Conservation (phyloP, 2,329 filamentous ascomycete species). For the Simplicillium sp. region DNA sequence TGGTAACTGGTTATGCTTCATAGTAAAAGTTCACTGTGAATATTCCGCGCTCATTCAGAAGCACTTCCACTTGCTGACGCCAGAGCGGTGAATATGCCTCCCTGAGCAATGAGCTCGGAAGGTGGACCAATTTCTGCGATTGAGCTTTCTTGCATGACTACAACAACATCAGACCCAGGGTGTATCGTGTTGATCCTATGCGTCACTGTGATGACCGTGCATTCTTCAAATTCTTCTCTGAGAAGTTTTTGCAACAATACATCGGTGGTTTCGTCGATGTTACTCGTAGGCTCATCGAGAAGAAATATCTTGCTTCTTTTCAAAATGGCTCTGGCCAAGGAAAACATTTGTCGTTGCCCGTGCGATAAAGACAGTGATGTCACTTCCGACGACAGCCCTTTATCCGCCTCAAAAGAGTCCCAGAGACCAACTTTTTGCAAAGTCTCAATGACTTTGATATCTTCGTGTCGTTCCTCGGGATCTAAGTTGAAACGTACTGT, state of each 20-base stretch:
- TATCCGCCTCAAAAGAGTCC: not conserved
- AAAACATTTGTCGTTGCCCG: slow-evolving; percentile 6
- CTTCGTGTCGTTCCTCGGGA: slow-evolving; percentile 1
- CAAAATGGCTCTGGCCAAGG: slow-evolving; percentile 1
- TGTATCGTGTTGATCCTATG: slow-evolving; percentile 5
- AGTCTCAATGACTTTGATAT: not conserved
- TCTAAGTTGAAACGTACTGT: not conserved
- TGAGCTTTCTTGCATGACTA: slow-evolving; percentile 2
- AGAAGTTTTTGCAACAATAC: not conserved
- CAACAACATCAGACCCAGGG: slow-evolving; percentile 5
- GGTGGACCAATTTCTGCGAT: slow-evolving; percentile 4
- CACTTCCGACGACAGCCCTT: slow-evolving; percentile 6
- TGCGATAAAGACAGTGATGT: not conserved
- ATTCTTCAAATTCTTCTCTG: not conserved
- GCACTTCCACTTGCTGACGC: too few relatives aligned
- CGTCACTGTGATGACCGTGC: slow-evolving; percentile 4
- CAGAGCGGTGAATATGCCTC: too few relatives aligned
- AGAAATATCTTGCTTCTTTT: slow-evolving; percentile 1
- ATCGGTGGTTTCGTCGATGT: slow-evolving; percentile 4
- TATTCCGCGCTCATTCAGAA: too few relatives aligned
- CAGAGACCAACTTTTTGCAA: not conserved
- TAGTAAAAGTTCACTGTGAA: too few relatives aligned
- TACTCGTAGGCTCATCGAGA: slow-evolving; percentile 5
- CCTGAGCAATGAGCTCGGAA: not conserved
- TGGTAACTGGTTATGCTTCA: too few relatives aligned